phyloP scores from a whole-genome alignment of 805 yeast species.

The Metahyphopichia silvanorum region DNA sequence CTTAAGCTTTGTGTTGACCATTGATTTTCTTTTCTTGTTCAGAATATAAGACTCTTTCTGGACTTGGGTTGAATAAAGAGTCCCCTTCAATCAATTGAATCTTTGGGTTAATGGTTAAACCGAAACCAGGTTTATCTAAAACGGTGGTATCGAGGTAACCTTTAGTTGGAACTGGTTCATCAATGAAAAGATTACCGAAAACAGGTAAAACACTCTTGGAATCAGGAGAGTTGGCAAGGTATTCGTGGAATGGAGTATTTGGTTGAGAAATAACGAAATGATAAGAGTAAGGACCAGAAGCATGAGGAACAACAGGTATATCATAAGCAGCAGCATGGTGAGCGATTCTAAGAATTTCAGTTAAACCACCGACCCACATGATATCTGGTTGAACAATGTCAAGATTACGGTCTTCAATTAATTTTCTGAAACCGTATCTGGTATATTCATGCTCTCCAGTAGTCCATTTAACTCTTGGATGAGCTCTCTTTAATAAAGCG shows the following conservation, averaged over 20 bases:
- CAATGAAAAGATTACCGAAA: conserved; percentile 43
- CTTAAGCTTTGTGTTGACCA: no score
- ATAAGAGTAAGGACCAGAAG: conserved; percentile 52
- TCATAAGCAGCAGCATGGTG: conserved; percentile 53
- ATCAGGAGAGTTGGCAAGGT: conserved; percentile 49
- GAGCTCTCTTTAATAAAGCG: conserved; percentile 43
- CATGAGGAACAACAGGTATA: conserved; percentile 52
- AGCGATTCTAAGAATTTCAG: conserved; percentile 44
- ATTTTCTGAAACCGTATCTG: conserved; percentile 48
- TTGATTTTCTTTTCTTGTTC: conserved; percentile 9
- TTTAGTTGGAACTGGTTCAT: conserved; percentile 46
- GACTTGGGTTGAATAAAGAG: conserved; percentile 34
- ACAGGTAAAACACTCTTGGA: conserved; percentile 43
- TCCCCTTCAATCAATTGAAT: conserved; percentile 40
- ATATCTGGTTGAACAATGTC: conserved; percentile 51
- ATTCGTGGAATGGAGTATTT: conserved; percentile 53
- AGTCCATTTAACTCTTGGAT: conserved; percentile 46
- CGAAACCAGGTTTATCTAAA: conserved; percentile 50
- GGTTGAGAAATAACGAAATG: conserved; percentile 48
- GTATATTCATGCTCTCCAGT: conserved; percentile 55
- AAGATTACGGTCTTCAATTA: conserved; percentile 46
- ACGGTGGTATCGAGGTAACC: conserved; percentile 38
- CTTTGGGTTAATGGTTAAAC: conserved; percentile 44
- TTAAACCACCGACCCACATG: conserved; percentile 54
- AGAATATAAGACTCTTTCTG: conserved; percentile 30